Evolutionary conservation across 1,284 basidiomycete species (phyloP), one percentile per base, ranked within the genome.

Genomic region (Trametes pubescens): DNA sequence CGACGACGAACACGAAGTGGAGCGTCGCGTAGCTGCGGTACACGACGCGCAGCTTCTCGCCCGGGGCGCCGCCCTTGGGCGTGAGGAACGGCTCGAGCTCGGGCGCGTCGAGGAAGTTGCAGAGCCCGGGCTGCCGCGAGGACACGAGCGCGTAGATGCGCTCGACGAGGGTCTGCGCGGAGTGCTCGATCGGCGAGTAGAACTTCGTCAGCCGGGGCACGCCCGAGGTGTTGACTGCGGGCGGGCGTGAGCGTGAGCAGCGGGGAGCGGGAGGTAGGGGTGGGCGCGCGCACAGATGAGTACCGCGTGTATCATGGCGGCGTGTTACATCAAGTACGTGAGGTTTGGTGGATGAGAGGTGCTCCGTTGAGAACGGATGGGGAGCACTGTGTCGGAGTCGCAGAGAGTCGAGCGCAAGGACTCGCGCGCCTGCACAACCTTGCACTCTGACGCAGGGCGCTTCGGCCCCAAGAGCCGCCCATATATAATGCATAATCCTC

Each of bases 1-100:
- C 97, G 29, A 99, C 96, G 8, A 99, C 93, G 76, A 99, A 97
- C 16, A 98, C 96, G 75, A 99, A 99, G 80, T 95, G 96, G 32
- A 99, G 84, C 2, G 97, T 99, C 2, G 97, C 97, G 76, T 98
- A 98, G 78, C 90, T 90, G 62, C 91, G 80, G 73, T 94, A 94
- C 21, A 94, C 91, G 24, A 94, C 90, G 60, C 88, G 81, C 82
- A 91, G 88, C 72, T 86, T 82, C 67, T 91, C 90, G 47, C 74
- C 85, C 29, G 29, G 29, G 35, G 13, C 24, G 49, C 44, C 62
- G 58, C 81, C 83, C 65, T 85, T 84, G 32, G 84, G 85, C 4
- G 84, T 86, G 51, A 93, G 81, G 69, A 89, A 89, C n/a, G 84
- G 84, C 73, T 92, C 90, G 32, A 97, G 83, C 76, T 96, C 94